Base-by-base conservation (phyloP, 257 asterid genomes). In the Nyctanthes arbortristis region DNA sequence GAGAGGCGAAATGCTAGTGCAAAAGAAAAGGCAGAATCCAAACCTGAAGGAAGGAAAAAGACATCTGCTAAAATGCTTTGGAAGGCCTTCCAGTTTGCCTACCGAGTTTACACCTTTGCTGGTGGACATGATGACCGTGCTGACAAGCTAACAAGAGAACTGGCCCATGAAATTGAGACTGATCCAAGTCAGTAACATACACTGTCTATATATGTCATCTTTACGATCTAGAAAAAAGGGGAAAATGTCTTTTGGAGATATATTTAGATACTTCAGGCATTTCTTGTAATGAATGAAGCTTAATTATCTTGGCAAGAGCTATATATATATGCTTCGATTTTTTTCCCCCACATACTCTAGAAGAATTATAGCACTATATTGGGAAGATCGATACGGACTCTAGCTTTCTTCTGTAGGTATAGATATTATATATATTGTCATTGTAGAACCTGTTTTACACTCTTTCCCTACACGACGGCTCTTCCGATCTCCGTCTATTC, bases 71-170 rank as follows among this genome's bases (percentile, higher is more conserved):
- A 89, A 78, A 68, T 84, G 65, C 84, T 92, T 1, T 92, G 96
- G 98, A 84, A 81, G 85, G 88, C 96, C 13, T 92, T 92, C 76
- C 96, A 92, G 76, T 88, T 92, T 75, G 98, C 96, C 22, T 92
- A 75, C 47, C 72, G 89, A 5, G 92, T 92, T 29, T 89, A 92
- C 81, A 84, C 92, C 0, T 89, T 92, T 58, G 89, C 96, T 11
- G 96, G 98, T 5, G 98, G 98, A 29, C 96, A 89, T 10, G 98
- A 92, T 59, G 98, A 92, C 4, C 82, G 96, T 4, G 96, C 98
- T 36, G 96, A 89, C 63, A 82, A 65, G 74, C 84, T 92, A 32
- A 86, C 96, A 1, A 84, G 75, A 79, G 96, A 89, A 79, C 71
- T 92, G 25, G 98, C 98, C 61, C 78, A 77, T 0, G 96, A 85